Percentiles rank a stretch among this genome's conserved stretches.
Evolutionary conservation across 495 filamentous ascomycete genomes (phyloP).

Genomic region (Pyrenula massariospora): DNA sequence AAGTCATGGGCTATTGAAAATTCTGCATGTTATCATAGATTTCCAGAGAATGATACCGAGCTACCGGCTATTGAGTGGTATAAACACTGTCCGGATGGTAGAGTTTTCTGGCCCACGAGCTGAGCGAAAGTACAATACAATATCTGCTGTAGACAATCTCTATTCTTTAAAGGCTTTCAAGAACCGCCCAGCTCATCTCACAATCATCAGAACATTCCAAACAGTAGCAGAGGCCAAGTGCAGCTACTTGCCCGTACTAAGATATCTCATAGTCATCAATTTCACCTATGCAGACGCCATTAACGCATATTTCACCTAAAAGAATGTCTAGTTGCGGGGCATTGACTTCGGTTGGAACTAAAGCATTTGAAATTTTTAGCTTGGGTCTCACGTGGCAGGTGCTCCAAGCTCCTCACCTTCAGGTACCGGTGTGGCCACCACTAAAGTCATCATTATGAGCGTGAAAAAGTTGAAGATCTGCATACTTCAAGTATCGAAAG

Average conservation of each 20-base stretch:
- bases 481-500: not conserved
- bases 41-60: not conserved
- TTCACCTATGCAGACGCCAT: not conserved
- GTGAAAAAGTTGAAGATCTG: not conserved
- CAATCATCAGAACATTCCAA: not conserved
- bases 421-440: not conserved
- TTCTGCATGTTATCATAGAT: slow-evolving; percentile 5
- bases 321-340: not conserved
- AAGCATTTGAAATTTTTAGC: not conserved
- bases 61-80: not conserved
- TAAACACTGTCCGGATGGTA: not conserved
- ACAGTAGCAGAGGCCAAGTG: not conserved
- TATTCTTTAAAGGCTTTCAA: not conserved
- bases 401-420: not conserved
- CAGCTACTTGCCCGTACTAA: not conserved
- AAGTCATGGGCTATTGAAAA: slow-evolving; percentile 8
- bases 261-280: not conserved
- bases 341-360: not conserved
- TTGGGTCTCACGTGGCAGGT: not conserved
- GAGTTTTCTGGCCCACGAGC: not conserved
- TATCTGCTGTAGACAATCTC: not conserved
- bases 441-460: not conserved
- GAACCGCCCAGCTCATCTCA: not conserved
- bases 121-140: not conserved
- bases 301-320: not conserved